A percentile compares a stretch with the other conserved stretches of the same genome.
phyloP scores from a whole-genome alignment of 768 basidiomycete genomes.

The Suillus subalutaceus region DNA sequence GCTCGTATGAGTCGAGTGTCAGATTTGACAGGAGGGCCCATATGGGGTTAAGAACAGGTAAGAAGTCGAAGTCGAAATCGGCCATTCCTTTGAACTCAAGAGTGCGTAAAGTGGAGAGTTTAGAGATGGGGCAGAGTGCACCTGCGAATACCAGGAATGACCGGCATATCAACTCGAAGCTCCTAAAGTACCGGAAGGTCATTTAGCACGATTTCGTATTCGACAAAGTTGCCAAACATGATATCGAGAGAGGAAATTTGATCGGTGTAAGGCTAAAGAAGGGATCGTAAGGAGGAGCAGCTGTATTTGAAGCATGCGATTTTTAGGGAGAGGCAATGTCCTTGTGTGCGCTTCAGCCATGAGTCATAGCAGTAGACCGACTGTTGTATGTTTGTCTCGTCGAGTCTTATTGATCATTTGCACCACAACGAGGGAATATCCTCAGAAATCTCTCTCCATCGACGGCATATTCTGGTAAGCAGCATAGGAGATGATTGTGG shows the following conservation, averaged over 20 bases:
- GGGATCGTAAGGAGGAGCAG: too few relatives aligned
- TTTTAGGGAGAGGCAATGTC: not conserved
- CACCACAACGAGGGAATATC: not conserved
- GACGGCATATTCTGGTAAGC: not conserved
- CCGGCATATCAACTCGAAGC: not conserved
- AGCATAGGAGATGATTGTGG: too few relatives aligned
- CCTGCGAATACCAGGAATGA: not conserved
- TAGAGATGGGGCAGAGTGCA: not conserved
- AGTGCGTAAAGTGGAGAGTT: not conserved
- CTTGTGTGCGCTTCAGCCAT: not conserved
- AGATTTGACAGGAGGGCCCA: not conserved
- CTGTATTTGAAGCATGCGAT: not conserved
- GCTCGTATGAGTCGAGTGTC: not conserved
- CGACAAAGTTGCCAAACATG: not conserved
- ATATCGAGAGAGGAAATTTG: slow-evolving; percentile 27
- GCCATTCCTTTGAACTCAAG: not conserved
- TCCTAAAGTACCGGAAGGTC: not conserved
- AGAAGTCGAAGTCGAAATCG: not conserved
- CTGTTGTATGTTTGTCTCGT: not conserved
- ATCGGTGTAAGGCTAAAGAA: not conserved
- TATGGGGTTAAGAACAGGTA: not conserved
- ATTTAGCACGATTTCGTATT: not conserved
- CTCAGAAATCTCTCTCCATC: not conserved
- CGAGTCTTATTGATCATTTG: not conserved
- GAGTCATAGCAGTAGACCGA: not conserved